Percentiles rank a stretch among this genome's conserved stretches.
These are phyloP conservation scores for Salix suchowensis DNA, from an alignment of 345 rosid genomes.

Conservation along the genomic window DNA sequence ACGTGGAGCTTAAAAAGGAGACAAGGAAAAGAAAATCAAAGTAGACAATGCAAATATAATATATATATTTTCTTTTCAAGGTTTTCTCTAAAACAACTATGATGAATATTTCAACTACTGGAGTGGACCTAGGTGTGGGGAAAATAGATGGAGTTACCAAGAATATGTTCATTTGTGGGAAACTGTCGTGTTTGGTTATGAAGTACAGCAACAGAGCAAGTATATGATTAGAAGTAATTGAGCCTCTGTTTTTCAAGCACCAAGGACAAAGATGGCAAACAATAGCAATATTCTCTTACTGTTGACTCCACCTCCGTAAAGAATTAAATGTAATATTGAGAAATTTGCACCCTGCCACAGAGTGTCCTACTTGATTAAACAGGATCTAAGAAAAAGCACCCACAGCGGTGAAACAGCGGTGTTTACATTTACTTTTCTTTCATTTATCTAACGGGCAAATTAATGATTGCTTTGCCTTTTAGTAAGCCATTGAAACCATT, in stretches of 20 bases:
- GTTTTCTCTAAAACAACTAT: too few species aligned
- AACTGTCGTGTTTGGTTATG: not conserved
- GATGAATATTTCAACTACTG: too few species aligned
- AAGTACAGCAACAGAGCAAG: not conserved
- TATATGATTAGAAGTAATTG: not conserved
- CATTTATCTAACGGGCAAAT: not conserved
- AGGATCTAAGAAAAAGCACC: not conserved
- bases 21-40: too few species aligned
- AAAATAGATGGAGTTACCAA: not conserved
- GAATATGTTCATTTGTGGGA: not conserved
- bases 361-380: not conserved
- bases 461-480: not conserved
- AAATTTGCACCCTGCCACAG: not conserved
- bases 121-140: not conserved
- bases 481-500: not conserved
- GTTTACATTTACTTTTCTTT: not conserved
- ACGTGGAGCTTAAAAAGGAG: too few species aligned
- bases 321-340: not conserved
- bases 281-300: not conserved
- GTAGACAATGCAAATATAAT: too few species aligned
- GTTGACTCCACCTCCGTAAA: not conserved
- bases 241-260: not conserved
- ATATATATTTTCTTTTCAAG: too few species aligned
- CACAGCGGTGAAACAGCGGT: not conserved
- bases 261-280: not conserved